These are phyloP conservation scores for Suhomyces kilbournensis DNA, from an alignment of 805 yeast genomes.

Conservation along the genomic window DNA sequence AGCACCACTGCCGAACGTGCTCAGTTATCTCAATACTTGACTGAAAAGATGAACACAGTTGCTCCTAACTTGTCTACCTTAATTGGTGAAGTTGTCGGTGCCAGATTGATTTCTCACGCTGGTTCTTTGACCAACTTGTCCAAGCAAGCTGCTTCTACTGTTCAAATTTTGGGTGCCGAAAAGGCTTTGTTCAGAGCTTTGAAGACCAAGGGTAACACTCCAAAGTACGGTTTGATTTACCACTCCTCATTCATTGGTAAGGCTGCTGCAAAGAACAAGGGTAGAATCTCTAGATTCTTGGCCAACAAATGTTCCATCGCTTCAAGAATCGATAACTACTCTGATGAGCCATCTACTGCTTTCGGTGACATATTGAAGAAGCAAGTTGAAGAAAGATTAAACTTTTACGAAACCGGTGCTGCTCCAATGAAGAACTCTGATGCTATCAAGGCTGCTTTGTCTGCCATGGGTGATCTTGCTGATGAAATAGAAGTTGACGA, in stretches of 20 bases:
- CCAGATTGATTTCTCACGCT: constrained; percentile 96
- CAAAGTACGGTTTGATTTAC: constrained; percentile 92
- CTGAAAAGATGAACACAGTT: constrained; percentile 95
- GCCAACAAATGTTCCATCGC: constrained; percentile 99
- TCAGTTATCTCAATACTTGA: constrained; percentile 77
- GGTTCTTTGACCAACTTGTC: constrained; percentile 96
- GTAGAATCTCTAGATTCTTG: constrained; percentile 96
- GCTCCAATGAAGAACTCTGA: constrained; percentile 95
- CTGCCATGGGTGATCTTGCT: constrained; percentile 54
- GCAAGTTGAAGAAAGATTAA: constrained; percentile 97
- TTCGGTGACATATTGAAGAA: constrained; percentile 89
- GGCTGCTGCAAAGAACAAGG: constrained; percentile 96
- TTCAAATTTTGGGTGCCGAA: constrained; percentile 96
- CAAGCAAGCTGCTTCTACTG: constrained; percentile 98
- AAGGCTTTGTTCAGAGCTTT: constrained; percentile 94
- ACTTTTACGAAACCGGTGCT: constrained; percentile 93
- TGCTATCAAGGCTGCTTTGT: constrained; percentile 90
- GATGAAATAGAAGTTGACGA: constrained; percentile 31
- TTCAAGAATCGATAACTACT: constrained; percentile 95
- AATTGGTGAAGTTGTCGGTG: constrained; percentile 99
- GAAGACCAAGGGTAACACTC: constrained; percentile 95
- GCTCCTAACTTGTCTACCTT: constrained; percentile 96
- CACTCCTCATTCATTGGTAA: constrained; percentile 92
- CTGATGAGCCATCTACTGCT: constrained; percentile 87
- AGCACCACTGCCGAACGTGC: constrained; percentile 88